Evolutionary conservation across 148 eudicot genomes (phyloP), one percentile per base, ranked within the genome.

Genomic region (Oxyria digyna): DNA sequence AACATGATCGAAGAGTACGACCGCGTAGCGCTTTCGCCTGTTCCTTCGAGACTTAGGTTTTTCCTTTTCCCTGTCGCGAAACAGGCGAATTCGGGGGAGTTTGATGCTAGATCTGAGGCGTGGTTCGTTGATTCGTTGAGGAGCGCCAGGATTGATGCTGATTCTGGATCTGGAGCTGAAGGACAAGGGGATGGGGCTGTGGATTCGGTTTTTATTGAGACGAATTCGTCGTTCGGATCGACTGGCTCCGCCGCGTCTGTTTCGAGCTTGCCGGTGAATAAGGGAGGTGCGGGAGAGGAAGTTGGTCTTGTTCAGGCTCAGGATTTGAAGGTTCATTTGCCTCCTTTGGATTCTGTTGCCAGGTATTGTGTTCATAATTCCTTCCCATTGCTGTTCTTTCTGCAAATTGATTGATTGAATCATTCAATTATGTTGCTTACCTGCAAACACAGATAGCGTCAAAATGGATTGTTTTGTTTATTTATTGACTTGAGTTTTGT

Each of bases 1-100:
- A 93, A 89, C 55, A 87, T 93, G 96, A 46, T 93, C 32, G 96
- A 93, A 8, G 98, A 93, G 71, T 81, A 86, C 69, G 88, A 87
- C 40, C 82, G 86, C 4, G 45, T 85, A 11, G 57, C 69, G 1
- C 14, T 35, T 32, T 76, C 84, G 43, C 18, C 79, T 42, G 45
- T 55, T 1, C 79, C 89, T 3, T 50, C 85, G 10, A 80, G 98
- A 3, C 81, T 93, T 42, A 73, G 96, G 18, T 77, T 93, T 66
- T 93, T 93, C 43, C 76, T 89, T 32, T 89, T 89, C 77, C 82
- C 85, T 0, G 50, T 79, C 11, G 17, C 35, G 6, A 75, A 73
- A 37, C 62, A 73, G 21, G 7, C 63, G 17, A 49, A 78, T 15
- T 73, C 83, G 8, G 80, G 65, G 2, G 66, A 78, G 12, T 72